Base-by-base conservation (phyloP, 306 rosid species). In the Dryas alaskensis region DNA sequence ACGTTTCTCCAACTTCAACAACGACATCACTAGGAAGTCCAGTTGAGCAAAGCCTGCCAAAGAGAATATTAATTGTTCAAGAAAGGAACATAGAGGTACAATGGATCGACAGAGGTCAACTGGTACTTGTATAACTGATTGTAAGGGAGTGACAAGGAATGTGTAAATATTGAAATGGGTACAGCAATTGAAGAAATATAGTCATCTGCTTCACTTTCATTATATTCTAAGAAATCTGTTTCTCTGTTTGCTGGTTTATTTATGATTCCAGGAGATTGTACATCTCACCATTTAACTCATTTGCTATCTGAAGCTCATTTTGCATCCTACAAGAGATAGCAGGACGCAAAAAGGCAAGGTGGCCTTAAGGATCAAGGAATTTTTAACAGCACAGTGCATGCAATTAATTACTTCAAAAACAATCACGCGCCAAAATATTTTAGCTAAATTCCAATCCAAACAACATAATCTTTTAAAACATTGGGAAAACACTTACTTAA, bases 11-110 rank as follows among this genome's bases (percentile, higher is more conserved):
- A 78, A 91, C 86, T 86, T 93, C 96, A 87, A 91, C 73, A 67
- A 85, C 77, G 54, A 93, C 81, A 77, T 93, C 98, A 53, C 91
- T 86, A 43, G 96, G 74, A 70, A 93, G 98, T 62, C 96, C 98
- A 72, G 88, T 85, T 55, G 93, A 86, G 87, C 92, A 93, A 42
- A 86, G 75, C 98, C 98, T 93, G 82, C 39, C 81, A 75, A 77
- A 65, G 66, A 8, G 58, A 19, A 40, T 22, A 63, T 16, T 27
- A 51, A 45, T 42, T 55, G 14, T 60, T 53, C 75, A 68, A 65
- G 52, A 22, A 74, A 57, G 59, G 60, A 73, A 60, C 67, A 40
- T 8, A 7, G 22, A 62, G 67, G 49, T 39, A 2, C 48, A 40
- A 39, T 7, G 12, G 22, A 40, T 60, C 31, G 31, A 60, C 65